These are phyloP conservation scores for Colletotrichum scovillei DNA, from an alignment of 2,329 filamentous ascomycete genomes.

Conservation along the genomic window DNA sequence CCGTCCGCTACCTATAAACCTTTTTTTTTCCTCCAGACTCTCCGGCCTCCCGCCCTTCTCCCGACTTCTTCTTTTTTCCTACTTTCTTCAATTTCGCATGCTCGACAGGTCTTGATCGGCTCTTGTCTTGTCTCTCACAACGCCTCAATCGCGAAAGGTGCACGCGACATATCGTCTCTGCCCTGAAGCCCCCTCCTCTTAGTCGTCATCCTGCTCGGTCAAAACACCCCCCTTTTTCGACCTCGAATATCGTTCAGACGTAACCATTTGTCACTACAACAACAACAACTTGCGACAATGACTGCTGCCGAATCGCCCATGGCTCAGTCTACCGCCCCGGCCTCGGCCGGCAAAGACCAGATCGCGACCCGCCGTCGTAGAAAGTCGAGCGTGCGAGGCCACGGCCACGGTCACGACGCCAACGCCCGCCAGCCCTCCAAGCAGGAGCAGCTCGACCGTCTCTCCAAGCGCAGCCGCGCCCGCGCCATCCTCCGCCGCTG, in stretches of 20 bases:
- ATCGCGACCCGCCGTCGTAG: conserved; percentile 28
- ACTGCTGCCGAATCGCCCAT: conserved; percentile 27
- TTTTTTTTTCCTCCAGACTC: conserved; percentile 8
- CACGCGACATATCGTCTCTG: not conserved
- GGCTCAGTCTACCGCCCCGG: conserved; percentile 19
- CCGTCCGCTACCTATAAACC: not conserved
- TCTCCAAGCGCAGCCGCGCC: conserved; percentile 32
- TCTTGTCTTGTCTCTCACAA: not conserved
- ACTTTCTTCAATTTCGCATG: not conserved
- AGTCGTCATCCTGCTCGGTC: not conserved
- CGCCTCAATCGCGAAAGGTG: not conserved
- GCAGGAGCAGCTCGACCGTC: conserved; percentile 31
- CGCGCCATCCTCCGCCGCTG: conserved; percentile 31
- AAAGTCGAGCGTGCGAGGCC: conserved; percentile 33
- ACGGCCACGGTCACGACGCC: conserved; percentile 14
- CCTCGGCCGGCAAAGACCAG: conserved; percentile 24
- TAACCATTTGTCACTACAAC: not conserved
- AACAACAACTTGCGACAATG: conserved; percentile 9
- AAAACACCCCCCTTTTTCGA: not conserved
- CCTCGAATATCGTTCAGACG: not conserved
- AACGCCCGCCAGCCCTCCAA: conserved; percentile 8
- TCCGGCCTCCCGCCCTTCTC: not conserved
- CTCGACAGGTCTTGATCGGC: conserved; percentile 11
- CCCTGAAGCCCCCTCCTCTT: not conserved
- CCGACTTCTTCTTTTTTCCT: not conserved